A percentile compares a stretch with the other conserved stretches of the same genome.
Conservation (phyloP, 352 stramenopile genomes). For the Pythium pyrilobum region DNA sequence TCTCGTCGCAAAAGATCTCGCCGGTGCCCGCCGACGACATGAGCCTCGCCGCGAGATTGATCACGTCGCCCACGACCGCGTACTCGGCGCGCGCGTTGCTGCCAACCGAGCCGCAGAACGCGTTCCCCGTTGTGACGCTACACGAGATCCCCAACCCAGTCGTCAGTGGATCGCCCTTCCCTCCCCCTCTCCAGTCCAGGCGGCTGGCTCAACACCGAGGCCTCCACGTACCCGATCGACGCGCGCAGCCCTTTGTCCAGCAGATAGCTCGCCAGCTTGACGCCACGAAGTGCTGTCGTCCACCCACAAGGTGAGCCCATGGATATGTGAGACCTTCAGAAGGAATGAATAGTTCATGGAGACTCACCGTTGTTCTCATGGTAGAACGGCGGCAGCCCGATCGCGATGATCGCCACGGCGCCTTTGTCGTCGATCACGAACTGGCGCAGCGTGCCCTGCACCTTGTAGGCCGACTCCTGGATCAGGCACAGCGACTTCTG, state of each 20-base stretch:
- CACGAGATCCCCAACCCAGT: not conserved
- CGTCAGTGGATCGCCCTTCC: not conserved
- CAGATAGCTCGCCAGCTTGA: constrained; percentile 62
- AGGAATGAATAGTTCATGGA: not conserved
- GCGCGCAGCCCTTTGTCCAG: constrained; percentile 56
- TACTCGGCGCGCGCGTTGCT: constrained; percentile 70
- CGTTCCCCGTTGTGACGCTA: constrained; percentile 68
- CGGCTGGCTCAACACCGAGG: too few relatives aligned
- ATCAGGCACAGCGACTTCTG: constrained; percentile 60
- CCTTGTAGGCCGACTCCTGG: constrained; percentile 74
- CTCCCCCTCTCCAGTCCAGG: too few relatives aligned
- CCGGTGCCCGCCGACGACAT: constrained; percentile 58
- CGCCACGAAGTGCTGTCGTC: constrained; percentile 40
- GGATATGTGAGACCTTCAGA: not conserved
- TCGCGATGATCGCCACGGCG: constrained; percentile 66
- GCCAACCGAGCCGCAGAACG: constrained; percentile 69
- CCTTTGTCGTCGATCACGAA: constrained; percentile 88
- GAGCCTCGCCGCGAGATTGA: constrained; percentile 75
- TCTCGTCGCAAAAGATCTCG: constrained; percentile 72
- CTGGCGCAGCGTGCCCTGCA: constrained; percentile 74
- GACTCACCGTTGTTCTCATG: constrained; percentile 78
- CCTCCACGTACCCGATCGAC: constrained; percentile 51
- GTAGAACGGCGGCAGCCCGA: constrained; percentile 75
- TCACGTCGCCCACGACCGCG: constrained; percentile 77
- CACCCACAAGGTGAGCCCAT: not conserved